Evolutionary conservation across 2,329 filamentous ascomycete genomes (phyloP).

Genomic region (Talaromyces sp.): DNA sequence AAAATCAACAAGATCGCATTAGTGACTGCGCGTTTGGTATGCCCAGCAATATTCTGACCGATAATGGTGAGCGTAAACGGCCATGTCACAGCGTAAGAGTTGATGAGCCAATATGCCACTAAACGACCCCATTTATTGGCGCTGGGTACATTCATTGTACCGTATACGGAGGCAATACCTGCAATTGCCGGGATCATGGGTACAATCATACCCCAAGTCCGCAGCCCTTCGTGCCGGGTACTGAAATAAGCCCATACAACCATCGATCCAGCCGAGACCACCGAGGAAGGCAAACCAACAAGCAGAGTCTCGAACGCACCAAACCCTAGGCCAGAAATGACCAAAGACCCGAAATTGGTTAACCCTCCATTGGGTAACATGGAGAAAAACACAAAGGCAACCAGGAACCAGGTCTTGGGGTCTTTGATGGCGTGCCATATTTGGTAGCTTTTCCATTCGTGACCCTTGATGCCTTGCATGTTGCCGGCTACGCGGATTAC

Average conservation of each 20-base stretch:
- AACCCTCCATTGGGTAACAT: conserved; percentile 37
- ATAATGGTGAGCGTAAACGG: neutral
- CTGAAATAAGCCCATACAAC: conserved; percentile 9
- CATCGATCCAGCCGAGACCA: neutral
- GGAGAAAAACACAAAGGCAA: neutral
- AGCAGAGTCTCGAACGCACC: neutral
- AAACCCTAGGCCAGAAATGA: conserved; percentile 60
- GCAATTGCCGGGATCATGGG: too few relatives aligned
- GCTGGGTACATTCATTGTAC: too few relatives aligned
- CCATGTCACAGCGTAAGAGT: neutral
- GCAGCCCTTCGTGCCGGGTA: neutral
- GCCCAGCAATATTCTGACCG: neutral
- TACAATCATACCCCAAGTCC: neutral
- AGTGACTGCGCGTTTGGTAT: neutral
- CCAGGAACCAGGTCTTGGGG: conserved; percentile 24
- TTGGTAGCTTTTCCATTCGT: neutral
- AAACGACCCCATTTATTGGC: too few relatives aligned
- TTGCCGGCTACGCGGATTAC: neutral
- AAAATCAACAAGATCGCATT: neutral
- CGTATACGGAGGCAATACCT: too few relatives aligned
- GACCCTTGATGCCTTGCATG: neutral
- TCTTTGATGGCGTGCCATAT: neutral
- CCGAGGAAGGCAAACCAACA: neutral
- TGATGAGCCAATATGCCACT: neutral
- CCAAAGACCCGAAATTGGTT: conserved; percentile 58